Percentiles rank a stretch among this genome's conserved stretches.
Conservation (phyloP, 2,329 filamentous ascomycete species). For the Colletotrichum tofieldiae region DNA sequence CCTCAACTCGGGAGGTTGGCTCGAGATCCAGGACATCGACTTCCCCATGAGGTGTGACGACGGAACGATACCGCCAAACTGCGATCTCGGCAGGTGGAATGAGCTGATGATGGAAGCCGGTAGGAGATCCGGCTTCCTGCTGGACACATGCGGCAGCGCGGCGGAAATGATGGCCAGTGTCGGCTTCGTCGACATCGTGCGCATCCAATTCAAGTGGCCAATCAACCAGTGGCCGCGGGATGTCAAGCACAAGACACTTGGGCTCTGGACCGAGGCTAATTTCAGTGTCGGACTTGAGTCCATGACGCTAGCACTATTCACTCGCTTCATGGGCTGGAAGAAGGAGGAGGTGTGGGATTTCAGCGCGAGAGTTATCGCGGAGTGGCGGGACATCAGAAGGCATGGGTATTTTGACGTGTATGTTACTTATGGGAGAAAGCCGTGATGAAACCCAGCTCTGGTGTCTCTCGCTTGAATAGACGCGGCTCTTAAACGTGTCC, state of each 20-base stretch:
- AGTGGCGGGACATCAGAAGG: slow-evolving; percentile 41
- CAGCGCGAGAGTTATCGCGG: slow-evolving; percentile 41
- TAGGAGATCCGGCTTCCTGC: slow-evolving; percentile 47
- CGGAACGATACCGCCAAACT: slow-evolving; percentile 46
- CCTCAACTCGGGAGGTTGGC: slow-evolving; percentile 54
- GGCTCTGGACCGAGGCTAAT: slow-evolving; percentile 46
- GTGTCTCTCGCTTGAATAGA: slow-evolving; percentile 1
- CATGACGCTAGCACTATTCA: slow-evolving; percentile 48
- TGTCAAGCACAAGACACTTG: slow-evolving; percentile 47
- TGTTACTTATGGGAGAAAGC: slow-evolving; percentile 44
- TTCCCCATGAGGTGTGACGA: slow-evolving; percentile 52
- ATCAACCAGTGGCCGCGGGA: slow-evolving; percentile 50
- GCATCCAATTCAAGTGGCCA: slow-evolving; percentile 47
- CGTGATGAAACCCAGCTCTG: not conserved
- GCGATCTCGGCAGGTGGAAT: slow-evolving; percentile 48
- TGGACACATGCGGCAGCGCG: slow-evolving; percentile 49
- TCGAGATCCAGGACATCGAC: slow-evolving; percentile 58
- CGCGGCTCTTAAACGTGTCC: not conserved
- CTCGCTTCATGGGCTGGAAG: slow-evolving; percentile 48
- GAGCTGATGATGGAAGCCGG: slow-evolving; percentile 51
- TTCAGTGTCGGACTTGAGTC: slow-evolving; percentile 46
- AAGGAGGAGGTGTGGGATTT: slow-evolving; percentile 48
- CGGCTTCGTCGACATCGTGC: slow-evolving; percentile 48
- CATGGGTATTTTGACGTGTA: slow-evolving; percentile 45
- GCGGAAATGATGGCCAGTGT: slow-evolving; percentile 48